Percentiles rank a stretch among this genome's conserved stretches.
These are phyloP conservation scores for Aspergillus taichungensis DNA, from an alignment of 495 filamentous ascomycete genomes.

Conservation along the genomic window DNA sequence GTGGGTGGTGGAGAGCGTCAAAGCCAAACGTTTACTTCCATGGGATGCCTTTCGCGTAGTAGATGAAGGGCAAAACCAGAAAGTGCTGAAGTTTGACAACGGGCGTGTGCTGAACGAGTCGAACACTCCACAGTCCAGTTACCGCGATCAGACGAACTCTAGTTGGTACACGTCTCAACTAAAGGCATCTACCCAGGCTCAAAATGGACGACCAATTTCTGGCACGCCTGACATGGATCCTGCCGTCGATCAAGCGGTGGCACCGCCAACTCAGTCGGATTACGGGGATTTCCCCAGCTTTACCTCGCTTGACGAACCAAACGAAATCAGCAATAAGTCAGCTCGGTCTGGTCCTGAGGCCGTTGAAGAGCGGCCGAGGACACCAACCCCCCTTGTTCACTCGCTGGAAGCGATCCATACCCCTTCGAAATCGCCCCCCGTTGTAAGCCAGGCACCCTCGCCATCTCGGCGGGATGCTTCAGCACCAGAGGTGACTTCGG, in stretches of 20 bases:
- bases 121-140: constrained; percentile 46
- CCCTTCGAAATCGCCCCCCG: not conserved
- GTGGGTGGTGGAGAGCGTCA: constrained; percentile 86
- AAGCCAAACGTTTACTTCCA: constrained; percentile 67
- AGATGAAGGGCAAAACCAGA: constrained; percentile 69
- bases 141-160: constrained; percentile 63
- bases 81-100: constrained; percentile 66
- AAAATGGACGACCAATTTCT: not conserved
- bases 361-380: too few species aligned
- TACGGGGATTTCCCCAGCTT: constrained; percentile 41
- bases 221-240: not conserved
- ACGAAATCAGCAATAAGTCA: not conserved
- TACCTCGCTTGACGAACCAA: constrained; percentile 13
- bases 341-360: too few species aligned
- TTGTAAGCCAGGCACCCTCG: not conserved
- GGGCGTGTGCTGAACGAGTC: constrained; percentile 59
- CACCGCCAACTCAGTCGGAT: constrained; percentile 25
- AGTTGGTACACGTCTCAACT: constrained; percentile 77
- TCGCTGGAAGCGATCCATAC: not conserved
- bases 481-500: constrained; percentile 57
- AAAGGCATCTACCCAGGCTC: constrained; percentile 11
- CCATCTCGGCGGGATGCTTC: constrained; percentile 4
- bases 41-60: constrained; percentile 79
- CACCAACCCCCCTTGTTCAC: too few species aligned
- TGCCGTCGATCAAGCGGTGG: not conserved